Conservation (phyloP, 139 green algal species). For the Micromonas commoda region DNA sequence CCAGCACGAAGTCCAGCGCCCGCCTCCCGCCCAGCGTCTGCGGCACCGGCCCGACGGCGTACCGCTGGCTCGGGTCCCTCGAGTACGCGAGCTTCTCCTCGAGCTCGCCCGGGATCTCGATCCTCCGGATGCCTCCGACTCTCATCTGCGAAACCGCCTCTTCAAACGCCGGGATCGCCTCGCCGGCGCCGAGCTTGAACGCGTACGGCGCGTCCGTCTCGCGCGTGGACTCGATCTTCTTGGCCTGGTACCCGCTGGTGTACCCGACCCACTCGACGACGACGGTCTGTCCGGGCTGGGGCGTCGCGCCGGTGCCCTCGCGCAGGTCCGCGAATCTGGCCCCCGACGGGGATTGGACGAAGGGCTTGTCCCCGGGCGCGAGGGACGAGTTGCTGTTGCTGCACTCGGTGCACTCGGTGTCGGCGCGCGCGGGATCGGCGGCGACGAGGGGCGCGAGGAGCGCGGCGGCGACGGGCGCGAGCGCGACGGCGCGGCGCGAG, state of each 20-base stretch:
- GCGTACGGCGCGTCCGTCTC: slow-evolving; percentile 30
- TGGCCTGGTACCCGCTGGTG: slow-evolving; percentile 44
- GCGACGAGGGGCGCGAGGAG: neutral
- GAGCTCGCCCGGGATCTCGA: slow-evolving; percentile 55
- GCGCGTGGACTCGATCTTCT: slow-evolving; percentile 32
- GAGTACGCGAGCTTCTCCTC: slow-evolving; percentile 41
- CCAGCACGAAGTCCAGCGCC: slow-evolving; percentile 83
- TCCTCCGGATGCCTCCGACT: slow-evolving; percentile 60
- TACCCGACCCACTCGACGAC: slow-evolving; percentile 80
- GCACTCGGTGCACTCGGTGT: slow-evolving; percentile 15
- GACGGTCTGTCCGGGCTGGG: slow-evolving; percentile 44
- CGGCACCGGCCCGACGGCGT: slow-evolving; percentile 28
- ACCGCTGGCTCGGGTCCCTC: neutral
- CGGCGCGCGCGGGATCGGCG: neutral
- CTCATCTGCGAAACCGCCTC: slow-evolving; percentile 67
- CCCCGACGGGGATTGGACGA: neutral
- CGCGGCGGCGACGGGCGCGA: neutral
- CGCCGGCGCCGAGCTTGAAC: slow-evolving; percentile 18
- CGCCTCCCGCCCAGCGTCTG: slow-evolving; percentile 49
- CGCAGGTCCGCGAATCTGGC: slow-evolving; percentile 40
- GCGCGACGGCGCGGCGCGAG: neutral
- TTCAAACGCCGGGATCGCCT: slow-evolving; percentile 68
- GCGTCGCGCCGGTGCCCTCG: slow-evolving; percentile 34
- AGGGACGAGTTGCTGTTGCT: slow-evolving; percentile 11
- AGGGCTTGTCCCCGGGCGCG: slow-evolving; percentile 2